phyloP scores from a whole-genome alignment of 495 filamentous ascomycete species.

The Penicillium samsonianum region DNA sequence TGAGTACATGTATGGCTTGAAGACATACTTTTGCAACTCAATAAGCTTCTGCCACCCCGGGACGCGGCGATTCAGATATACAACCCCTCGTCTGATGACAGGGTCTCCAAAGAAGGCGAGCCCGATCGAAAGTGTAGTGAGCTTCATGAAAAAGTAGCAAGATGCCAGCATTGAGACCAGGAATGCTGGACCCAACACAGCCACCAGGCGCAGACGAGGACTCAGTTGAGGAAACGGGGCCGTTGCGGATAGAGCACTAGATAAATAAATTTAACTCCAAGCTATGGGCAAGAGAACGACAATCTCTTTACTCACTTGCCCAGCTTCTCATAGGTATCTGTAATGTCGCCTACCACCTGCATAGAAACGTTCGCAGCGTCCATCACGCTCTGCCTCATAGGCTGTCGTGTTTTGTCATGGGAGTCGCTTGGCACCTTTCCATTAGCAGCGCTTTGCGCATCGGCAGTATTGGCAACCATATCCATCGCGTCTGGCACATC shows the following conservation, averaged over 20 bases:
- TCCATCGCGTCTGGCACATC: slow-evolving; percentile 64
- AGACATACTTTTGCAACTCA: slow-evolving; percentile 62
- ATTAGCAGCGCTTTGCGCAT: slow-evolving; percentile 60
- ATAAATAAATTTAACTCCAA: slow-evolving; percentile 3
- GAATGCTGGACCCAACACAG: slow-evolving; percentile 58
- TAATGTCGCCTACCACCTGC: slow-evolving; percentile 70
- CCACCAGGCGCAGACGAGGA: slow-evolving; percentile 63
- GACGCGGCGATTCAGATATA: slow-evolving; percentile 62
- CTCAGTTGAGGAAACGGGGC: slow-evolving; percentile 67
- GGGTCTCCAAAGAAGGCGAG: slow-evolving; percentile 82
- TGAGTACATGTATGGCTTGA: background rate
- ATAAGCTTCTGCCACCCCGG: slow-evolving; percentile 78
- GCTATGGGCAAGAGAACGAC: background rate
- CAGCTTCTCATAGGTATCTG: slow-evolving; percentile 79
- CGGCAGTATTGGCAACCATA: slow-evolving; percentile 49
- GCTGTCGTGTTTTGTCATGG: slow-evolving; percentile 79
- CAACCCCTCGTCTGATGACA: slow-evolving; percentile 59
- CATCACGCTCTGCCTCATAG: slow-evolving; percentile 77
- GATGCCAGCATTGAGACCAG: slow-evolving; percentile 60
- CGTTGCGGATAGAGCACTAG: slow-evolving; percentile 70
- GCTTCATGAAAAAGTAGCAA: slow-evolving; percentile 72
- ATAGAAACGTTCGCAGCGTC: slow-evolving; percentile 70
- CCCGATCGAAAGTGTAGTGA: slow-evolving; percentile 60
- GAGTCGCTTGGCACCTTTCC: slow-evolving; percentile 44
- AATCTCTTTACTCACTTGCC: slow-evolving; percentile 58